phyloP scores from a whole-genome alignment of 345 rosid genomes.

The Aurinia saxatilis region DNA sequence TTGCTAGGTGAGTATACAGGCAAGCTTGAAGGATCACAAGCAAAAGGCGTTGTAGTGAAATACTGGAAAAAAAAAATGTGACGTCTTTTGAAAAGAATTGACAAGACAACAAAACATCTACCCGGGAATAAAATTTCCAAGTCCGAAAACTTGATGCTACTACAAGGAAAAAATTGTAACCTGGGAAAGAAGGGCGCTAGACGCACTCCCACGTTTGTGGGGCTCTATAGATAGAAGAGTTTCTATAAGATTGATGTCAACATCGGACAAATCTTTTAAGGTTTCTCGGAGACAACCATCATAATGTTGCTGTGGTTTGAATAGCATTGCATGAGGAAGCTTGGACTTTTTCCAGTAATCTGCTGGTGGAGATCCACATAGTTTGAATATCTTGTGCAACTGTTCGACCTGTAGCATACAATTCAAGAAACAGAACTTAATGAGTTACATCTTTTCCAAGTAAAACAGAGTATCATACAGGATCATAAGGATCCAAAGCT shows the following conservation, averaged over 20 bases:
- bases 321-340: constrained; percentile 84
- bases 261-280: constrained; percentile 49
- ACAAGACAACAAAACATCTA: not conserved
- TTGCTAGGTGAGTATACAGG: constrained; percentile 91
- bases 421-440: not conserved
- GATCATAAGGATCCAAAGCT: not conserved
- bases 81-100: not conserved
- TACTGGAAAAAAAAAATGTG: constrained; percentile 47
- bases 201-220: constrained; percentile 76
- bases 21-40: constrained; percentile 90
- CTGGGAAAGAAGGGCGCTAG: constrained; percentile 86
- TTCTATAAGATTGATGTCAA: constrained; percentile 57
- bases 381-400: constrained; percentile 91
- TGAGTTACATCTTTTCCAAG: not conserved
- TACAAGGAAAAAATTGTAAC: constrained; percentile 29
- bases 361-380: constrained; percentile 94
- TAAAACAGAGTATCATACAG: not conserved
- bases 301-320: constrained; percentile 93
- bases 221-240: constrained; percentile 87
- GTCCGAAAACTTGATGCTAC: not conserved
- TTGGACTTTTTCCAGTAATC: constrained; percentile 90
- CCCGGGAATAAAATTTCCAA: not conserved
- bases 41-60: constrained; percentile 69
- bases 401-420: constrained; percentile 66
- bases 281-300: constrained; percentile 62